Evolutionary conservation across 345 rosid genomes (phyloP), one percentile per base, ranked within the genome.

Genomic region (Eucalyptus lansdowneana): DNA sequence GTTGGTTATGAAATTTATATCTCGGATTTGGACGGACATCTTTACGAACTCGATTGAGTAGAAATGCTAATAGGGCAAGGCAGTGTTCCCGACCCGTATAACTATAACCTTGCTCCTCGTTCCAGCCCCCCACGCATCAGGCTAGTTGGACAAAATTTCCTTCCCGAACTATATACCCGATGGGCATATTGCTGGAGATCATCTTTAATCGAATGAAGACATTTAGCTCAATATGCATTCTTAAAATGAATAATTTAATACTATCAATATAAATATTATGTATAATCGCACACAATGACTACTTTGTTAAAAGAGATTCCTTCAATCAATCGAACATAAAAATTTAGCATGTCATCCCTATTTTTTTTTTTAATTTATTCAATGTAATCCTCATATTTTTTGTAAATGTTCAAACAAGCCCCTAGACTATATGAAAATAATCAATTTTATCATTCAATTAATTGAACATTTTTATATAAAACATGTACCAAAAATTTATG

Each of bases 71-170:
- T 16, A 16, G 2, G 42, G 24, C 42, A 31, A 67, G 80, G 80
- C 6, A 37, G 4, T 16, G 80, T 16, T 67, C 42, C 40, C 7
- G 0, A 67, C 24, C 80, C 2, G 0, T 10, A 6, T 0, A 15
- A 67, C 80, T 22, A 7, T 67, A 31, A 67, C 42, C 22, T 0
- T 0, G 42, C 42, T 67, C 11, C 80, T 16, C 40, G 7, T 31
- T 4, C 42, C 12, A 0, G 1, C 12, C 42, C 3, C 17, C 12
- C 22, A 8, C 11, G 22, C 11, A 16, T 37, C 22, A 3, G 0
- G 40, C 80, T 31, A 67, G 44, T 21, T 34, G 5, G 44, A 69
- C 44, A 34, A 34, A 16, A 34, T 69, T 34, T 69, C 80, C 80
- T 31, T 34, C 44, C 44, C 25, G 3, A 34, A 69, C 24, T 17